Percentiles rank a stretch among this genome's conserved stretches.
phyloP scores from a whole-genome alignment of 164 flowering plant genomes.

The Vitis amurensis region DNA sequence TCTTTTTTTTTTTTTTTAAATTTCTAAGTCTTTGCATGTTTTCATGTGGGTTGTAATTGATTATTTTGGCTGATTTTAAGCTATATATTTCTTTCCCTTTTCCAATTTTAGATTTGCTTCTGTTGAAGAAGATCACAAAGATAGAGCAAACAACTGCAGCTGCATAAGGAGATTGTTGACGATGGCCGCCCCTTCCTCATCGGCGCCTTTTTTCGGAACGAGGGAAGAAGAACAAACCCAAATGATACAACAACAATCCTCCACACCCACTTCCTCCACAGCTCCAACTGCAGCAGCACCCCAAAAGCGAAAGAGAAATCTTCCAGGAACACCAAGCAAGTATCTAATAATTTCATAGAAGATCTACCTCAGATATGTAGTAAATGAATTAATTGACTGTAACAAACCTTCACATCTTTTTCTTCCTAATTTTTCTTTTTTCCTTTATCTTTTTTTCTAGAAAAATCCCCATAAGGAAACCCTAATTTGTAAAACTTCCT shows the following conservation, averaged over 20 bases:
- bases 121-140: conserved; percentile 6
- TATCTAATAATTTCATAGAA: conserved; percentile 11
- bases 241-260: conserved; percentile 35
- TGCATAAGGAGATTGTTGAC: conserved; percentile 1
- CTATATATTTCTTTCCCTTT: neutral
- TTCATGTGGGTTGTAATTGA: too few species aligned
- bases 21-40: too few species aligned
- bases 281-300: conserved; percentile 37
- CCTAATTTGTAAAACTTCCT: too few species aligned
- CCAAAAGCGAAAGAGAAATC: conserved; percentile 71
- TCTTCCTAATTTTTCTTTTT: too few species aligned
- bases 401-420: too few species aligned
- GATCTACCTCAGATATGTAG: too few species aligned
- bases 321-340: conserved; percentile 88
- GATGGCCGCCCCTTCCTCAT: conserved; percentile 50
- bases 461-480: too few species aligned
- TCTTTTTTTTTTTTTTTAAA: neutral
- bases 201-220: conserved; percentile 37
- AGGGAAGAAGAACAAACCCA: conserved; percentile 55
- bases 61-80: too few species aligned
- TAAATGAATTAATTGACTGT: too few species aligned
- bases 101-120: conserved; percentile 5
- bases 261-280: conserved; percentile 41
- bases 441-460: too few species aligned
- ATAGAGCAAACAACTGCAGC: too few species aligned